Conservation (phyloP, 495 filamentous ascomycete species). For the Talaromyces liani region DNA sequence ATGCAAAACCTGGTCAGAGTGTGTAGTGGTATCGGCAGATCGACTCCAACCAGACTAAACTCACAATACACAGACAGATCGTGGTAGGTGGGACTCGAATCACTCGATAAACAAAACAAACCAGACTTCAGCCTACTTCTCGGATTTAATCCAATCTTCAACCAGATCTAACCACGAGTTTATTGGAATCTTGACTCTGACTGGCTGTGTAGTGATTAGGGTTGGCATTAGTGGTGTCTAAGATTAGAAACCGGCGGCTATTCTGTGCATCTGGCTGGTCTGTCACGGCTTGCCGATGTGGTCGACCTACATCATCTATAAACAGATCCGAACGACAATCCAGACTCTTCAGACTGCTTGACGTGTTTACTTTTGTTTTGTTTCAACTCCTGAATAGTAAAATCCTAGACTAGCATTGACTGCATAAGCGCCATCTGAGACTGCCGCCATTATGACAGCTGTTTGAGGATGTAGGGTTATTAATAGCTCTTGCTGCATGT, state of each 20-base stretch:
- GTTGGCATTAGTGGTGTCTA: neutral
- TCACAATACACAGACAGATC: neutral
- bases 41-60: neutral
- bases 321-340: neutral
- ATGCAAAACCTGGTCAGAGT: neutral
- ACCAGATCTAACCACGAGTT: neutral
- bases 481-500: neutral
- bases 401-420: neutral
- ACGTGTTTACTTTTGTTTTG: neutral
- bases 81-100: neutral
- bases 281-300: neutral
- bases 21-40: neutral
- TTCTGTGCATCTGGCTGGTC: neutral
- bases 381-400: too few species aligned
- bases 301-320: neutral
- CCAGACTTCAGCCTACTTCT: neutral
- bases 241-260: constrained; percentile 3
- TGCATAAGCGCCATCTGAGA: neutral
- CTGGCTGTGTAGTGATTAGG: neutral
- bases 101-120: neutral
- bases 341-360: neutral
- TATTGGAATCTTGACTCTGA: neutral
- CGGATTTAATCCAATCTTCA: neutral
- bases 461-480: neutral
- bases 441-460: neutral